A percentile compares a stretch with the other conserved stretches of the same genome.
These are phyloP conservation scores for Dentipellis fragilis DNA, from an alignment of 768 basidiomycete genomes.

Conservation along the genomic window DNA sequence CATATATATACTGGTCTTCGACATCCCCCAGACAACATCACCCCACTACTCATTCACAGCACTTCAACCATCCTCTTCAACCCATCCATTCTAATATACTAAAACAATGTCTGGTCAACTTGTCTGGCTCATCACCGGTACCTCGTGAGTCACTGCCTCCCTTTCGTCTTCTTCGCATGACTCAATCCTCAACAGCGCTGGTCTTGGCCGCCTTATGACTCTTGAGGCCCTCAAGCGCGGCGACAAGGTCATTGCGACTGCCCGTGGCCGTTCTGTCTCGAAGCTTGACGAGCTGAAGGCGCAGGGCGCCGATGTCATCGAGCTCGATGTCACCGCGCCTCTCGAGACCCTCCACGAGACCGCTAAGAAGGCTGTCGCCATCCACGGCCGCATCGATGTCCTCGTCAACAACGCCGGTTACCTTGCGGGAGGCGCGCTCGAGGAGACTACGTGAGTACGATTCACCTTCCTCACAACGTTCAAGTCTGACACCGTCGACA, in stretches of 20 bases:
- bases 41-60: neutral
- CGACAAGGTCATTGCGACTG: constrained; percentile 14
- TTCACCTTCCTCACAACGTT: neutral
- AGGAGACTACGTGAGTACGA: constrained; percentile 11
- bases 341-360: constrained; percentile 11
- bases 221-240: constrained; percentile 10
- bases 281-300: constrained; percentile 22
- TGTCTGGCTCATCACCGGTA: constrained; percentile 9
- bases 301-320: constrained; percentile 16
- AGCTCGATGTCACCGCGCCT: constrained; percentile 18
- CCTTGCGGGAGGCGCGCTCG: constrained; percentile 11
- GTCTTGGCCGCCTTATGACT: constrained; percentile 12
- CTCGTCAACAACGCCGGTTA: constrained; percentile 11
- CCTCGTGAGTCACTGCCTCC: constrained; percentile 2
- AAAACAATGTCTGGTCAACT: neutral
- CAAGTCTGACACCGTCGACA: neutral
- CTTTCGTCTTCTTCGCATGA: neutral
- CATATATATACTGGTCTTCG: too few species aligned
- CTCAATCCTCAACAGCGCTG: neutral
- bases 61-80: neutral
- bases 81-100: neutral
- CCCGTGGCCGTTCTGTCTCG: constrained; percentile 3
- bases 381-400: constrained; percentile 15
- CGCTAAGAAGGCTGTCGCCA: constrained; percentile 14
- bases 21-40: too few species aligned